Base-by-base conservation (phyloP, 192 early-diverging fungal species). In the Umbelopsis isabellina region DNA sequence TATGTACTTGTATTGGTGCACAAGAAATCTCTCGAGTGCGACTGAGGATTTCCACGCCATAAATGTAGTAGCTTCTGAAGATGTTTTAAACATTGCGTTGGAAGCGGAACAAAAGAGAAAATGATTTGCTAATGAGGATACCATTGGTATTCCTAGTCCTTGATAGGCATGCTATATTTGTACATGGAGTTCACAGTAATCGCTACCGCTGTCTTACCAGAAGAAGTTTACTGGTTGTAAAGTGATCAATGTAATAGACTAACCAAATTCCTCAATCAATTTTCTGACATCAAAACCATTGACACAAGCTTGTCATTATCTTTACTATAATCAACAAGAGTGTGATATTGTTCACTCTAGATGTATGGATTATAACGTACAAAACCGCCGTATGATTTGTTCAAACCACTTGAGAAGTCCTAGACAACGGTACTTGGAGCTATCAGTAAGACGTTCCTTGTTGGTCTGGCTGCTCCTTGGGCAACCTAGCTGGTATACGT, bases 401-500 rank as follows among this genome's bases (percentile, higher is more conserved):
- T 49, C 18, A 49, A 41, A 6, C 2, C 10, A 4, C 37, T 1
- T 49, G 4, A 16, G 20, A 49, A 49, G 48, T 49, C 5, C 3
- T 21, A 20, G 20, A 21, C 48, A 21, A 41, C 10, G 2, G 6
- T 3, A 49, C 48, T 6, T 21, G 48, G 6, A 21, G 4, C 15
- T 49, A 13, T 21, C 48, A 49, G 15, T 49, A 10, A 11, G 12
- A 49, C 12, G 47, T 11, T 11, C 6, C 18, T 21, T 13, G 15
- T 12, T 20, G 0, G 18, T 21, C 20, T 16, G 4, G 9, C 6
- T 77, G 79, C 25, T 47, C 71, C 22, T 75, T 75, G 18, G 73
- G 75, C 12, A 72, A 72, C 9, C 65, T 77, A n/a, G 1, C 79
- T 73, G 0, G 12, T 74, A 18, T 82, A 73, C 41, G 72, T 77